Percentiles rank a stretch among this genome's conserved stretches.
Conservation (phyloP, 2,329 filamentous ascomycete genomes). For the Hymenotorrendiella dingleyae region DNA sequence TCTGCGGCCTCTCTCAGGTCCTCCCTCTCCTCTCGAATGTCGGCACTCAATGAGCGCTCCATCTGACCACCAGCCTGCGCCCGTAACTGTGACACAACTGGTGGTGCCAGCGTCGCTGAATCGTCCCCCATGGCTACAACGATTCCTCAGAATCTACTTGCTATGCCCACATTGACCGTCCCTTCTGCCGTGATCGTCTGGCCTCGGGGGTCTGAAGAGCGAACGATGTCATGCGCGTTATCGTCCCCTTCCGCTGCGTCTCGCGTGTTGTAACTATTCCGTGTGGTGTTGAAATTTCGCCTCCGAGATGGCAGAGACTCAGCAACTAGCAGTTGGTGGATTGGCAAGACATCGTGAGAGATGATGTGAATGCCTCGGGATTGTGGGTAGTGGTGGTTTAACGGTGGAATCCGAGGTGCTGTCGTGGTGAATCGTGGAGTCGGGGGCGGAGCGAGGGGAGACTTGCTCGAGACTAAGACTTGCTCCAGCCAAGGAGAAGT, state of each 20-base stretch:
- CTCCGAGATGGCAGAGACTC: slow-evolving; percentile 16
- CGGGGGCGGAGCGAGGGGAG: not conserved
- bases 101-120: slow-evolving; percentile 28
- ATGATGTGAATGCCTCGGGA: slow-evolving; percentile 27
- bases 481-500: slow-evolving; percentile 14
- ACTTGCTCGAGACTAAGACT: not conserved
- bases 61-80: slow-evolving; percentile 35
- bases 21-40: slow-evolving; percentile 88
- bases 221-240: slow-evolving; percentile 20
- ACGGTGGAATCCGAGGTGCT: slow-evolving; percentile 3
- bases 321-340: slow-evolving; percentile 18
- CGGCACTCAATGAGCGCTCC: slow-evolving; percentile 70
- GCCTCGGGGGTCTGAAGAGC: slow-evolving; percentile 1
- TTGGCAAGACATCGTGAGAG: slow-evolving; percentile 24
- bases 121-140: slow-evolving; percentile 21
- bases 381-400: slow-evolving; percentile 10
- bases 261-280: too few relatives aligned
- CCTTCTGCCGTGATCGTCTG: slow-evolving; percentile 4
- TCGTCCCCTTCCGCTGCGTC: too few relatives aligned
- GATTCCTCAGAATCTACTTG: slow-evolving; percentile 22
- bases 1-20: slow-evolving; percentile 93
- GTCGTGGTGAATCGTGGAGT: slow-evolving; percentile 4
- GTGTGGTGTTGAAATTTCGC: slow-evolving; percentile 14
- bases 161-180: slow-evolving; percentile 26
- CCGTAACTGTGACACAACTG: slow-evolving; percentile 26